These are phyloP conservation scores for Anthostomella pinea DNA, from an alignment of 2,329 filamentous ascomycete species.

Conservation along the genomic window DNA sequence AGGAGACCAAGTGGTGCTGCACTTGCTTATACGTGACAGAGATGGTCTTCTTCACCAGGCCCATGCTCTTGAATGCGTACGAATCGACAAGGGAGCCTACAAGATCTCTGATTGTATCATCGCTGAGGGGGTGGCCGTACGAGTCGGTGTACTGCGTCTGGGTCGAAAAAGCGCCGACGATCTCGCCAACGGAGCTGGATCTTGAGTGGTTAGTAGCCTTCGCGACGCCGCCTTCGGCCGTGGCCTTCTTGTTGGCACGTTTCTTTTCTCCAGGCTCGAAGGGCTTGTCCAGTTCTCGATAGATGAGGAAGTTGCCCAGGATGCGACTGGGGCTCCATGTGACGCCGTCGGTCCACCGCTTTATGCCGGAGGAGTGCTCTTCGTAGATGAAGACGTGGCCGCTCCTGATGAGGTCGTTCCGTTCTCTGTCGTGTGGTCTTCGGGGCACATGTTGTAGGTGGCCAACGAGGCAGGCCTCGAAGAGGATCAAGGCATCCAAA, in stretches of 20 bases:
- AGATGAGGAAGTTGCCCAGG: conserved; percentile 79
- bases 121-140: no score
- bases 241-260: conserved; percentile 70
- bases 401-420: conserved; percentile 72
- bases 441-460: conserved; percentile 72
- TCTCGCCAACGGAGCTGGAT: conserved; percentile 17
- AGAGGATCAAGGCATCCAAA: conserved; percentile 73
- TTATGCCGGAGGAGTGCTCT: conserved; percentile 85
- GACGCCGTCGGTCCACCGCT: conserved; percentile 89
- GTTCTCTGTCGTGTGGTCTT: conserved; percentile 82
- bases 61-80: conserved; percentile 79
- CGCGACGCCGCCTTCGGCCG: conserved; percentile 36
- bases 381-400: conserved; percentile 91
- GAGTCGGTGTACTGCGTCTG: background rate
- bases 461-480: conserved; percentile 74
- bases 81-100: conserved; percentile 86
- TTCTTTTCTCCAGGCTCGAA: conserved; percentile 85
- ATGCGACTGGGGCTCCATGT: conserved; percentile 90
- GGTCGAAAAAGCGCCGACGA: conserved; percentile 1
- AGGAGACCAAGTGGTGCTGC: conserved; percentile 82
- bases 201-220: conserved; percentile 33
- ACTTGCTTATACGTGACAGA: conserved; percentile 72
- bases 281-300: conserved; percentile 74
- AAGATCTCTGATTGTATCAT: conserved; percentile 37
- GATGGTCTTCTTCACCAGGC: conserved; percentile 90